Evolutionary conservation across 2,329 filamentous ascomycete species (phyloP).

Genomic region (Hypoxylon sp.): DNA sequence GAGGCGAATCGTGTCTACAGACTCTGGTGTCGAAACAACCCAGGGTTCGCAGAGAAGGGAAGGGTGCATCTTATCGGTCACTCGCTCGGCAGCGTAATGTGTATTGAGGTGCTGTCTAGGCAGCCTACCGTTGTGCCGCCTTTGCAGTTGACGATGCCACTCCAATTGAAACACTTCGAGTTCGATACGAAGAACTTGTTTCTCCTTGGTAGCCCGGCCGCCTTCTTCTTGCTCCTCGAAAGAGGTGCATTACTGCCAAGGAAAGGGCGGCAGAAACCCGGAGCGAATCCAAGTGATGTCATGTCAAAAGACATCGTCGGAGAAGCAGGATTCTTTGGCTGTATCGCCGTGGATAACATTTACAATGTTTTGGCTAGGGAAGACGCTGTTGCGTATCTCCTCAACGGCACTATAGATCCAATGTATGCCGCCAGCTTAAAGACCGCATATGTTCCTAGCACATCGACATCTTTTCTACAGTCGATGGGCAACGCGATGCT

Average conservation of each 20-base stretch:
- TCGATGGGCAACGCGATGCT: slow-evolving; percentile 75
- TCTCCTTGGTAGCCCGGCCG: slow-evolving; percentile 89
- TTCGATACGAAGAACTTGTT: slow-evolving; percentile 94
- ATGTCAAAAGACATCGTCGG: slow-evolving; percentile 76
- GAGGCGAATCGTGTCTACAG: slow-evolving; percentile 97
- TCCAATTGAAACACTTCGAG: slow-evolving; percentile 78
- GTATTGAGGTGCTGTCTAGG: slow-evolving; percentile 88
- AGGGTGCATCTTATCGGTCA: slow-evolving; percentile 94
- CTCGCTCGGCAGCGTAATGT: slow-evolving; percentile 94
- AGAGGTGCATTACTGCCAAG: slow-evolving; percentile 80
- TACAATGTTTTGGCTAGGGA: slow-evolving; percentile 88
- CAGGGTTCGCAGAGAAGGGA: slow-evolving; percentile 83
- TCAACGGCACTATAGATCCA: slow-evolving; percentile 91
- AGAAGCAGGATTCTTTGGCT: slow-evolving; percentile 86
- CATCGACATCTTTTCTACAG: slow-evolving; percentile 75
- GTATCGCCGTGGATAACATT: slow-evolving; percentile 93
- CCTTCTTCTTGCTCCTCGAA: slow-evolving; percentile 93
- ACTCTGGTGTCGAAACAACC: slow-evolving; percentile 95
- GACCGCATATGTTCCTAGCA: slow-evolving; percentile 83
- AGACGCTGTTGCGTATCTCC: slow-evolving; percentile 87
- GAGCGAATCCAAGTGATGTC: slow-evolving; percentile 75
- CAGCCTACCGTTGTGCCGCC: slow-evolving; percentile 82
- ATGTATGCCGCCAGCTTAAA: slow-evolving; percentile 83
- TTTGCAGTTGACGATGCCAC: slow-evolving; percentile 60
- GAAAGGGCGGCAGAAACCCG: slow-evolving; percentile 81